A percentile compares a stretch with the other conserved stretches of the same genome.
These are phyloP conservation scores for Physaria fendleri DNA, from an alignment of 345 rosid species.

Conservation along the genomic window DNA sequence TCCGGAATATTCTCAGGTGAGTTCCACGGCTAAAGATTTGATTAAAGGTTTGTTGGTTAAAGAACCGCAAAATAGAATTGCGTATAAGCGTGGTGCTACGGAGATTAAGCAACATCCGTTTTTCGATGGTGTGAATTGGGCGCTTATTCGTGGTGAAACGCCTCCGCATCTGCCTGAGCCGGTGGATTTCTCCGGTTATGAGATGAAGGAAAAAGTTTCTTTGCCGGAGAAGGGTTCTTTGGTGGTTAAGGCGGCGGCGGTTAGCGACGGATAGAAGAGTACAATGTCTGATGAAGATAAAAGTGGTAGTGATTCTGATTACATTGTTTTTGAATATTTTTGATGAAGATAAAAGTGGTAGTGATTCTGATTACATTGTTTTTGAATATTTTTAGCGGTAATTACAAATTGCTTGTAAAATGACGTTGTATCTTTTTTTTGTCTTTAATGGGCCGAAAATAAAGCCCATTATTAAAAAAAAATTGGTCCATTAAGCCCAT, in stretches of 20 bases:
- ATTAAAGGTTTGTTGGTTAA: constrained; percentile 48
- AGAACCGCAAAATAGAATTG: constrained; percentile 54
- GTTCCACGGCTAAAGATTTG: constrained; percentile 47
- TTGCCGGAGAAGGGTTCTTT: constrained; percentile 16
- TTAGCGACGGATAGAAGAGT: neutral
- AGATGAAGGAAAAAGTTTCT: constrained; percentile 13
- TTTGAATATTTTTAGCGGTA: constrained; percentile 22
- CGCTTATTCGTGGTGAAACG: constrained; percentile 30
- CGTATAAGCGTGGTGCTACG: constrained; percentile 50
- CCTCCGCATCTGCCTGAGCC: constrained; percentile 29
- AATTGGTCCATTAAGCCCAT: neutral
- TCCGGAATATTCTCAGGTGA: constrained; percentile 42
- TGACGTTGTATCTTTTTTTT: neutral
- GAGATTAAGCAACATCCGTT: constrained; percentile 68
- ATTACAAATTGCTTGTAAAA: neutral
- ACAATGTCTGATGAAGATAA: neutral
- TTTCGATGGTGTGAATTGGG: constrained; percentile 64
- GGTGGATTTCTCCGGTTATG: constrained; percentile 21
- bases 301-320: constrained; percentile 23
- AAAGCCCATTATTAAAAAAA: neutral
- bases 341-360: neutral
- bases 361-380: constrained; percentile 29
- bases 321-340: constrained; percentile 28
- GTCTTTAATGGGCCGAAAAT: neutral
- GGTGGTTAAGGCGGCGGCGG: neutral